These are phyloP conservation scores for Dichotomocladium elegans DNA, from an alignment of 371 early-diverging fungal species.

Conservation along the genomic window DNA sequence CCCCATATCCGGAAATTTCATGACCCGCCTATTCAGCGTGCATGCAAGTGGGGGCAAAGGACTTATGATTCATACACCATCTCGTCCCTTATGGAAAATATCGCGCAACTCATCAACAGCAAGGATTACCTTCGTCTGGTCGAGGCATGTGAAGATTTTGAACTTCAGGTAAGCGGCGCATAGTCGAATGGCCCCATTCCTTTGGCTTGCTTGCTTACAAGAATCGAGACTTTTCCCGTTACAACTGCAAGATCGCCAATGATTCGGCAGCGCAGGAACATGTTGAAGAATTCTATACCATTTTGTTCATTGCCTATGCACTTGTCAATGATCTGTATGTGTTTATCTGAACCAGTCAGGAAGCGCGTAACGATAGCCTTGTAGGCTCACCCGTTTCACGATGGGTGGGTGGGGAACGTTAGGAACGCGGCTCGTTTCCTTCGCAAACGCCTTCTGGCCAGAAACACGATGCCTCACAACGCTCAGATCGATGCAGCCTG, in stretches of 20 bases:
- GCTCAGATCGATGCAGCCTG: constrained; percentile 26
- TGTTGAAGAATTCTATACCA: constrained; percentile 17
- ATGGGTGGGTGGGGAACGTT: neutral
- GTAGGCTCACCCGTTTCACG: neutral
- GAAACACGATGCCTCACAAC: neutral
- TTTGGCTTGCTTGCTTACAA: neutral
- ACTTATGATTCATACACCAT: neutral
- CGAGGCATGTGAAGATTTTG: constrained; percentile 19
- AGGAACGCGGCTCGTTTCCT: constrained; percentile 26
- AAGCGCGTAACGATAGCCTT: no score
- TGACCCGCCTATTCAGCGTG: no score
- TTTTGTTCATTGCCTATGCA: constrained; percentile 20
- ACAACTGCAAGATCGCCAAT: constrained; percentile 5
- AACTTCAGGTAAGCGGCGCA: constrained; percentile 20
- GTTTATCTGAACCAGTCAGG: no score
- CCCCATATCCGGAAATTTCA: no score
- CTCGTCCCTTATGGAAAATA: neutral
- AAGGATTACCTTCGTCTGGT: constrained; percentile 15
- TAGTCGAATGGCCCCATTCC: neutral
- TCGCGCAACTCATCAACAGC: neutral
- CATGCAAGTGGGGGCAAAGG: neutral
- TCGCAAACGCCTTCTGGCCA: constrained; percentile 22
- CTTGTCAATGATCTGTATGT: constrained; percentile 26
- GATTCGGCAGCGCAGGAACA: constrained; percentile 4
- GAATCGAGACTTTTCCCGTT: no score